Evolutionary conservation across 257 asterid genomes (phyloP).

Genomic region (Knoxia roxburghii): DNA sequence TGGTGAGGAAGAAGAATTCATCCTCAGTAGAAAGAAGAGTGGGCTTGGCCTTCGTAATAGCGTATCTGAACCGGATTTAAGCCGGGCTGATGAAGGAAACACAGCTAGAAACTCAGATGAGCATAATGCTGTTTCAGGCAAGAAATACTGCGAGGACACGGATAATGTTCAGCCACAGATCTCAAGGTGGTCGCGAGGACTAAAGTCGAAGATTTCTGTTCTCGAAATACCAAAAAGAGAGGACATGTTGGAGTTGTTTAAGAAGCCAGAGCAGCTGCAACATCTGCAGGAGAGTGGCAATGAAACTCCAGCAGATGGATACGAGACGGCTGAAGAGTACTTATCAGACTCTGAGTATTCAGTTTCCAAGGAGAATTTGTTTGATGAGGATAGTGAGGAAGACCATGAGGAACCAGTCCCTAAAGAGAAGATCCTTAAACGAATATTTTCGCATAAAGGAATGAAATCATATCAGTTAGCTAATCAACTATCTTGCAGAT

Average conservation of each 20-base stretch:
- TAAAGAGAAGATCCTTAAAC: constrained; percentile 50
- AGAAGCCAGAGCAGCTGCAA: constrained; percentile 22
- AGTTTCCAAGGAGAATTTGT: constrained; percentile 56
- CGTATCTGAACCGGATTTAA: constrained; percentile 46
- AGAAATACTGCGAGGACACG: constrained; percentile 34
- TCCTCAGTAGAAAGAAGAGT: constrained; percentile 15
- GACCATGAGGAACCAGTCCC: constrained; percentile 49
- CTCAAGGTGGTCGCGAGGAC: constrained; percentile 49
- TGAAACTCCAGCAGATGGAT: constrained; percentile 50
- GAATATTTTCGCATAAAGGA: constrained; percentile 64
- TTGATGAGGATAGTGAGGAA: constrained; percentile 34
- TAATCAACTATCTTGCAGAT: constrained; percentile 61
- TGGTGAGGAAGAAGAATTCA: constrained; percentile 39
- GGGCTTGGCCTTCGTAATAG: constrained; percentile 34
- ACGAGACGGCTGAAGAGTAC: constrained; percentile 70
- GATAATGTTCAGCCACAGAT: constrained; percentile 25
- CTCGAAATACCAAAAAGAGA: constrained; percentile 55
- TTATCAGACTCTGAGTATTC: constrained; percentile 53
- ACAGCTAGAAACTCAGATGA: constrained; percentile 8
- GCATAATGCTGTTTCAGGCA: constrained; percentile 14
- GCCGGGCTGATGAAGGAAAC: constrained; percentile 14
- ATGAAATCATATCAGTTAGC: constrained; percentile 73
- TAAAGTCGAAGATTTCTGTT: constrained; percentile 43
- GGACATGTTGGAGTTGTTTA: constrained; percentile 34
- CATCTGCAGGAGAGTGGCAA: constrained; percentile 13